Conservation (phyloP, 108 stramenopile genomes). For the Nitzschia sp. region DNA sequence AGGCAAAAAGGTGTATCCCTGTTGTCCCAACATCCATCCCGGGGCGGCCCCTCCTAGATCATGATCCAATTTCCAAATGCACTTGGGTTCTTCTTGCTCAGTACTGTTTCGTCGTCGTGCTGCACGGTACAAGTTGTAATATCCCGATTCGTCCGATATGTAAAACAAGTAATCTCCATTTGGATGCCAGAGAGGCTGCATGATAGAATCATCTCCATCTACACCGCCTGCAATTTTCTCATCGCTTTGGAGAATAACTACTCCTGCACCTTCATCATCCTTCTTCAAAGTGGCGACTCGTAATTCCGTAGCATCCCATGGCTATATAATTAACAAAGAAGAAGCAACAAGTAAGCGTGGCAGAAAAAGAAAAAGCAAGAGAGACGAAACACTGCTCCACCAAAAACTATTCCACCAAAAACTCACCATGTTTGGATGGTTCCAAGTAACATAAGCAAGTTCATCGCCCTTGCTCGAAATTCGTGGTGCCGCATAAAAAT, state of each 20-base stretch:
- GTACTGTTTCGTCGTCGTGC: background rate
- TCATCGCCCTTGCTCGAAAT: slow-evolving; percentile 44
- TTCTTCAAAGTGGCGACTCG: slow-evolving; percentile 29
- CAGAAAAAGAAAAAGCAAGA: too few relatives aligned
- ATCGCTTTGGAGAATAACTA: background rate
- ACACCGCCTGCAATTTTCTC: slow-evolving; percentile 42
- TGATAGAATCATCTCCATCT: slow-evolving; percentile 63
- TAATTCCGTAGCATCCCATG: slow-evolving; percentile 70
- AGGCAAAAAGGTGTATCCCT: slow-evolving; percentile 52
- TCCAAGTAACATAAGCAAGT: slow-evolving; percentile 71
- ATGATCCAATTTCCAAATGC: slow-evolving; percentile 20
- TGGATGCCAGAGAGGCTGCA: slow-evolving; percentile 69
- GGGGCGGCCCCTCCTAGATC: slow-evolving; percentile 70
- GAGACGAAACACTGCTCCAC: too few relatives aligned
- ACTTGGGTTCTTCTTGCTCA: slow-evolving; percentile 30
- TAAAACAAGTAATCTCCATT: slow-evolving; percentile 52
- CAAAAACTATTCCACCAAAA: too few relatives aligned
- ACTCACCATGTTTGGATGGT: slow-evolving; percentile 90
- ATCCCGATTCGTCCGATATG: slow-evolving; percentile 64
- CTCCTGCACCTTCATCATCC: background rate
- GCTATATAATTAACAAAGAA: too few relatives aligned
- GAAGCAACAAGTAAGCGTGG: too few relatives aligned
- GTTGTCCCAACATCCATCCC: slow-evolving; percentile 68
- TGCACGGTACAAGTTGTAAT: slow-evolving; percentile 63
- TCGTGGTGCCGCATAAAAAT: slow-evolving; percentile 67